These are phyloP conservation scores for Tetradesmus obliquus DNA, from an alignment of 139 green algal genomes.

Conservation along the genomic window DNA sequence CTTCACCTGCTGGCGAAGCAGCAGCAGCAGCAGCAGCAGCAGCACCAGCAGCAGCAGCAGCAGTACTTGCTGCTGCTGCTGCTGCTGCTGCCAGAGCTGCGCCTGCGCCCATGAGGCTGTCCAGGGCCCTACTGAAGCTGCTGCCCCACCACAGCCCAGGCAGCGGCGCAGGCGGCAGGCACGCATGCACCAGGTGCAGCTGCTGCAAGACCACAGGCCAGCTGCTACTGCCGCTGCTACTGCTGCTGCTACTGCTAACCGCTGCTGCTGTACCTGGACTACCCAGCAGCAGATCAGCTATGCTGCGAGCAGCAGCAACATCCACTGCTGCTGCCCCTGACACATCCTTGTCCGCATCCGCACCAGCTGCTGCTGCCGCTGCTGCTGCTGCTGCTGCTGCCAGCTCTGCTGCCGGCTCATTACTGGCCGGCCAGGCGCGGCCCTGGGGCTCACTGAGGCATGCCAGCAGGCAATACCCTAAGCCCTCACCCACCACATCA, in stretches of 20 bases:
- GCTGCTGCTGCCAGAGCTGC: slow-evolving; percentile 28
- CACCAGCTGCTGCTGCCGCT: slow-evolving; percentile 1
- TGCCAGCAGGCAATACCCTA: slow-evolving; percentile 20
- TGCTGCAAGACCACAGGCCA: slow-evolving; percentile 13
- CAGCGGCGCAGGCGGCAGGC: slow-evolving; percentile 13
- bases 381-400: background rate
- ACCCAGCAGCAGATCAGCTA: background rate
- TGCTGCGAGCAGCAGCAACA: background rate
- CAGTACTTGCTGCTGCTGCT: background rate
- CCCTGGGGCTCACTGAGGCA: slow-evolving; percentile 1
- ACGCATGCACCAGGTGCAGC: slow-evolving; percentile 20
- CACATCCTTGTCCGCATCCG: background rate
- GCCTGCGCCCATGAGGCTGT: slow-evolving; percentile 14
- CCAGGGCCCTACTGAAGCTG: slow-evolving; percentile 14
- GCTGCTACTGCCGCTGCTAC: background rate
- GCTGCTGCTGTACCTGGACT: background rate
- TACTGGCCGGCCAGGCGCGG: background rate
- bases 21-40: background rate
- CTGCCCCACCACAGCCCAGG: slow-evolving; percentile 20
- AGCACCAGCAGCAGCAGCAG: background rate
- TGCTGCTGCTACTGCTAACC: slow-evolving; percentile 1
- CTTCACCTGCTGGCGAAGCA: background rate
- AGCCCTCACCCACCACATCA: background rate
- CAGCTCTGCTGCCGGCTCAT: background rate
- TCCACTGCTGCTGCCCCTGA: background rate